These are phyloP conservation scores for Eucalyptus regnans DNA, from an alignment of 345 rosid genomes.

Conservation along the genomic window DNA sequence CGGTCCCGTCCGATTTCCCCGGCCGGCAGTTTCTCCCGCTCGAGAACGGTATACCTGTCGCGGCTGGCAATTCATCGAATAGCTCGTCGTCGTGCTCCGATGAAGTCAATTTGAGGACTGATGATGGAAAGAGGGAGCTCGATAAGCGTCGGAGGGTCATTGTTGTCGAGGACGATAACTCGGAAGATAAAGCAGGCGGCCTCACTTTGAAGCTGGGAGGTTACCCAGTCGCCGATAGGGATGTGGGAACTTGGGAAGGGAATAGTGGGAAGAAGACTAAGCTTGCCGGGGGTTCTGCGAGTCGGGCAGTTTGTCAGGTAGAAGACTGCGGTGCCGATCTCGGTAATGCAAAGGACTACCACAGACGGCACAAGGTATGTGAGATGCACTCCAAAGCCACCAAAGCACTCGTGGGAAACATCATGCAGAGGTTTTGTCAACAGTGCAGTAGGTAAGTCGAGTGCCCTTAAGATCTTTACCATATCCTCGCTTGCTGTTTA, in stretches of 20 bases:
- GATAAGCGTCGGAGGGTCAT: conserved; percentile 78
- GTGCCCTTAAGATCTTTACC: background rate
- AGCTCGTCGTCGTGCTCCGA: conserved; percentile 84
- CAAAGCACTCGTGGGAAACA: conserved; percentile 76
- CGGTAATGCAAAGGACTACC: conserved; percentile 89
- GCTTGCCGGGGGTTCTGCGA: conserved; percentile 34
- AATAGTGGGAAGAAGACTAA: conserved; percentile 63
- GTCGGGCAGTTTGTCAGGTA: conserved; percentile 85
- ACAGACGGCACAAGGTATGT: conserved; percentile 94
- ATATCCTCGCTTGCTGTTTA: background rate
- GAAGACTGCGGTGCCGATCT: conserved; percentile 93
- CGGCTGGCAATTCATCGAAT: conserved; percentile 55
- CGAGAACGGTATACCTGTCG: conserved; percentile 9
- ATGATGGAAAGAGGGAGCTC: conserved; percentile 41
- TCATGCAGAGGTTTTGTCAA: conserved; percentile 98
- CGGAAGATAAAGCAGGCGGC: conserved; percentile 25
- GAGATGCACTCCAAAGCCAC: conserved; percentile 92
- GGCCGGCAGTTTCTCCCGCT: conserved; percentile 54
- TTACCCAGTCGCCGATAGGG: conserved; percentile 29
- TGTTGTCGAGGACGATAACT: conserved; percentile 40
- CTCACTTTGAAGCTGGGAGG: conserved; percentile 78
- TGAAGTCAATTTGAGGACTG: conserved; percentile 41
- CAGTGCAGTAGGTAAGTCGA: conserved; percentile 88
- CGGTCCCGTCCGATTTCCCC: conserved; percentile 16
- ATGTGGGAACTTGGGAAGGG: conserved; percentile 43